Evolutionary conservation across 345 rosid genomes (phyloP), one percentile per base, ranked within the genome.

Genomic region (Murraya koenigii): DNA sequence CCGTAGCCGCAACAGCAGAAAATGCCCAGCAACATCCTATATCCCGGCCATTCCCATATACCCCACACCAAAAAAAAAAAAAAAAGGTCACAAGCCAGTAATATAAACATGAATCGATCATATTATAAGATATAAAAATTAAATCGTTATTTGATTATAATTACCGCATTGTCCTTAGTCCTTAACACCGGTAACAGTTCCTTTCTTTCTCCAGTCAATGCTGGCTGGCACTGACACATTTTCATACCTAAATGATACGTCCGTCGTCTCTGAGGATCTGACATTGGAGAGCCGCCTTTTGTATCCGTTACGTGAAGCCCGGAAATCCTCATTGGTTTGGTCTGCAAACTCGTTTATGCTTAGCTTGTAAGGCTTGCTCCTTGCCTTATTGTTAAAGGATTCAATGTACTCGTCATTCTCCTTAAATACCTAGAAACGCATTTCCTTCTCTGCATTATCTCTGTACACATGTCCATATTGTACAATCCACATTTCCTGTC

Each of bases 111-210:
- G 56, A 15, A 19, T 13, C 49, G 49, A 44, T 44, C 49, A 44
- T 44, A 11, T 10, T 15, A 15, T 49, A 49, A 4, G 55, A 68
- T 41, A 38, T 22, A 20, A 28, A 30, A 49, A 9, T 19, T 32
- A 49, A 10, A 41, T 49, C 23, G 17, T n/a, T 44, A 44, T 44
- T 44, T 13, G 49, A 44, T 44, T 44, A 44, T 44, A 13, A 44
- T 66, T 75, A 85, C 89, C 85, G 11, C 88, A 83, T 56, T 74
- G 67, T 23, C 81, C 84, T 75, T 85, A 86, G 75, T 87, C 75
- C 75, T 87, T 87, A 36, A 87, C 36, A 1, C 59, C 41, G 20
- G 86, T 82, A 17, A 84, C 87, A n/a, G 79, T 85, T 22, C 89
- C 87, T 74, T 77, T 75, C 65, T 59, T 75, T 62, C 82, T 81